phyloP scores from a whole-genome alignment of 2,329 filamentous ascomycete genomes.

The Chaetomium sp. region DNA sequence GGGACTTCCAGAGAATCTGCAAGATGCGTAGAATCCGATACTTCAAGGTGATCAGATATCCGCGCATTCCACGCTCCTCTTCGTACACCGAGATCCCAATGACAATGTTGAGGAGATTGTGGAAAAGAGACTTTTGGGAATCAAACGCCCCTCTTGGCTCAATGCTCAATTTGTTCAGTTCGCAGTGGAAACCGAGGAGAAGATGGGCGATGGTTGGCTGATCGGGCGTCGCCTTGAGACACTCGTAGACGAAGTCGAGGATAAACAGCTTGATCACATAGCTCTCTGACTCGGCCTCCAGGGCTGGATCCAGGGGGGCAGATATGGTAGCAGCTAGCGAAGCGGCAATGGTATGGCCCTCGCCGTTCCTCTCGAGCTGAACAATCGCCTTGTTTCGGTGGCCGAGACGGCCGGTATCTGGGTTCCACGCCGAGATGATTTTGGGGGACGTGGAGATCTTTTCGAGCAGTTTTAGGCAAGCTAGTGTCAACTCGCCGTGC shows the following conservation, averaged over 20 bases:
- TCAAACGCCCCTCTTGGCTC: constrained; percentile 71
- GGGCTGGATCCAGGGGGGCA: constrained; percentile 70
- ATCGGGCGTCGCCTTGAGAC: constrained; percentile 71
- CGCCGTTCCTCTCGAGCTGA: constrained; percentile 79
- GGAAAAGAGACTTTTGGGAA: constrained; percentile 75
- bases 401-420: constrained; percentile 61
- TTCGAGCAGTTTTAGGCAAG: constrained; percentile 79
- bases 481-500: constrained; percentile 77
- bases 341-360: constrained; percentile 76
- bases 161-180: constrained; percentile 68
- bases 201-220: constrained; percentile 88
- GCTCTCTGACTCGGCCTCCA: constrained; percentile 67
- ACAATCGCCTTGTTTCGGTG: constrained; percentile 84
- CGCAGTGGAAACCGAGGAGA: constrained; percentile 83
- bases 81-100: constrained; percentile 68
- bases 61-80: constrained; percentile 58
- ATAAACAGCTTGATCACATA: constrained; percentile 84
- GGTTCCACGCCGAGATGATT: constrained; percentile 69
- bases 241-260: constrained; percentile 81
- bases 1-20: constrained; percentile 79
- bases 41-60: constrained; percentile 71
- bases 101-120: constrained; percentile 73
- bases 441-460: constrained; percentile 83
- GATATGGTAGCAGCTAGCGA: constrained; percentile 71
- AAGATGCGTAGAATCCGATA: constrained; percentile 72